Conservation (phyloP, 1,139 yeast species). For the Petasospora fabianii region DNA sequence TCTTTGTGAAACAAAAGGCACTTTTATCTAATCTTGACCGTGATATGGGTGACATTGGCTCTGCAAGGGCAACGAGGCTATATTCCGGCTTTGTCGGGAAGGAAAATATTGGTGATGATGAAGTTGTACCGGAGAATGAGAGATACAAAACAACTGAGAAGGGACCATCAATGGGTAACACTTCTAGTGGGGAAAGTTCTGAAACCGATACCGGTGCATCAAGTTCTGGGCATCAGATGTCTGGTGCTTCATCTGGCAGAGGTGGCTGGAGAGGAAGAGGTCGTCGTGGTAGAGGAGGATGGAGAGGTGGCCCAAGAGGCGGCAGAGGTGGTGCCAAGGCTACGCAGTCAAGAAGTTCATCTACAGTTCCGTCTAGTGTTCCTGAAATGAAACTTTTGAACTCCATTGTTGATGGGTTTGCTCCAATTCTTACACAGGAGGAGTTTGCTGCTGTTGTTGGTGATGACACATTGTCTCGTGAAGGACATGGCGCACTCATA, state of each 20-base stretch:
- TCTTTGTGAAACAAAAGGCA: conserved; percentile 29
- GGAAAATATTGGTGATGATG: neutral
- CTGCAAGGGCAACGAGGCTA: conserved; percentile 22
- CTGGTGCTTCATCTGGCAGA: neutral
- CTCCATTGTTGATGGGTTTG: conserved; percentile 28
- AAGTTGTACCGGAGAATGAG: neutral
- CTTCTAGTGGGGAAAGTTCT: conserved; percentile 10
- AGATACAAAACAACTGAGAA: neutral
- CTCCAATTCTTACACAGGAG: conserved; percentile 29
- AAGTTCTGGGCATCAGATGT: conserved; percentile 1
- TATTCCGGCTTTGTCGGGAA: conserved; percentile 18
- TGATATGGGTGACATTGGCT: conserved; percentile 25
- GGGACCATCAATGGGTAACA: neutral
- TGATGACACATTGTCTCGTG: conserved; percentile 2
- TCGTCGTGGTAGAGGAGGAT: conserved; percentile 1
- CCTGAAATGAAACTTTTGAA: conserved; percentile 14
- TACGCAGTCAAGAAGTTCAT: neutral
- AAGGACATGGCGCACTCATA: neutral
- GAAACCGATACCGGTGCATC: conserved; percentile 20
- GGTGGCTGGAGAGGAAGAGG: conserved; percentile 1
- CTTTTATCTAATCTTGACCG: conserved; percentile 23
- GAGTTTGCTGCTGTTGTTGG: conserved; percentile 15
- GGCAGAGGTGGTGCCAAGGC: neutral
- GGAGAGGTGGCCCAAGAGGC: conserved; percentile 1
- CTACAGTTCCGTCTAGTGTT: neutral